Evolutionary conservation across 75 land plant genomes (phyloP).

Genomic region (Chamaecyparis obtusa): DNA sequence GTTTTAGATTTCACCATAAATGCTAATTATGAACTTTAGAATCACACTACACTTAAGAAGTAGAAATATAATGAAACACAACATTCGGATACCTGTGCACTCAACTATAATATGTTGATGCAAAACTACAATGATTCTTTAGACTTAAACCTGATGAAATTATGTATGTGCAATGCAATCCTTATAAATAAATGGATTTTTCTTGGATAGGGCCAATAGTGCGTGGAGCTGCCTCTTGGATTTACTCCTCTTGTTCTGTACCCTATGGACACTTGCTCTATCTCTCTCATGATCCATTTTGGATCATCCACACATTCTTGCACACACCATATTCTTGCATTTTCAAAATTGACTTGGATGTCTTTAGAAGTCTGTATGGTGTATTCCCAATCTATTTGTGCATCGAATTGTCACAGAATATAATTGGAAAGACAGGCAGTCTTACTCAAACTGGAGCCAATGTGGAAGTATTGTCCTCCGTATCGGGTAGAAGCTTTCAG

Average conservation of each 20-base stretch:
- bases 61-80: not conserved
- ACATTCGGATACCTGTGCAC: not conserved
- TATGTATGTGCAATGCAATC: not conserved
- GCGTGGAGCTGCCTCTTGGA: not conserved
- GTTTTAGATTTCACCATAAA: no score
- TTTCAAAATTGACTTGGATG: not conserved
- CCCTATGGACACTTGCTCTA: not conserved
- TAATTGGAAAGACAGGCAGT: not conserved
- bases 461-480: not conserved
- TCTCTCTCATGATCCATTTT: not conserved
- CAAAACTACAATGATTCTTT: no score
- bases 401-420: no score
- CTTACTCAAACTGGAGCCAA: not conserved
- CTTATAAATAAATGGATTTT: no score
- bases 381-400: not conserved
- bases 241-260: not conserved
- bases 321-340: no score
- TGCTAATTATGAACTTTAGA: no score
- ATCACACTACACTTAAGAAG: not conserved
- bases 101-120: not conserved
- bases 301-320: not conserved
- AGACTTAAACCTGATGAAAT: not conserved
- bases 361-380: not conserved
- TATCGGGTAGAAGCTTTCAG: not conserved
- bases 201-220: no score